A percentile compares a stretch with the other conserved stretches of the same genome.
These are phyloP conservation scores for Lachancea kluyveri DNA, from an alignment of 805 yeast species.

Conservation along the genomic window DNA sequence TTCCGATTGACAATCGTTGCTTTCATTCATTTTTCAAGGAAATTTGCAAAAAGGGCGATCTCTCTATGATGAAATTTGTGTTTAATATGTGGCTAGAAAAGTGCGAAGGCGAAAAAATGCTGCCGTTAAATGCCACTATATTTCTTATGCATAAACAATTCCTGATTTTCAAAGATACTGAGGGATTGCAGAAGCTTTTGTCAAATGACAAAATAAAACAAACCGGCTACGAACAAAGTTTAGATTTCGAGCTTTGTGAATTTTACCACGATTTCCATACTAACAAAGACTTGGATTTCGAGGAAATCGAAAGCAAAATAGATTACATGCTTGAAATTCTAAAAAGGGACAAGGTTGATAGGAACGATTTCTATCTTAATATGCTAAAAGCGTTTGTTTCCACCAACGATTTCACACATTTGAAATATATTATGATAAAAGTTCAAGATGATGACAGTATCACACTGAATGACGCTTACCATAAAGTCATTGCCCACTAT, in stretches of 20 bases:
- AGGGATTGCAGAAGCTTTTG: constrained; percentile 12
- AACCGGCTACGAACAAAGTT: constrained; percentile 13
- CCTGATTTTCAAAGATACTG: constrained; percentile 9
- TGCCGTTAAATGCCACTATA: constrained; percentile 12
- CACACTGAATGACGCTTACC: constrained; percentile 12
- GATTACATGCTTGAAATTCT: constrained; percentile 4
- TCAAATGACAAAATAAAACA: constrained; percentile 10
- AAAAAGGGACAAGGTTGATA: constrained; percentile 2
- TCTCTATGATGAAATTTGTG: constrained; percentile 16
- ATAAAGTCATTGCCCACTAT: constrained; percentile 15
- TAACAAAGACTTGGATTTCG: background rate
- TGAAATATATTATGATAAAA: constrained; percentile 9
- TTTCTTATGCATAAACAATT: constrained; percentile 20
- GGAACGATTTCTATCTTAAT: constrained; percentile 13
- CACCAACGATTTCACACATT: constrained; percentile 11
- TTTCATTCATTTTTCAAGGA: constrained; percentile 16
- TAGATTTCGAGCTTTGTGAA: constrained; percentile 13
- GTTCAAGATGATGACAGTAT: constrained; percentile 13
- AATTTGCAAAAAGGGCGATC: constrained; percentile 14
- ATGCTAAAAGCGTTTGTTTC: constrained; percentile 13
- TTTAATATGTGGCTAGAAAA: constrained; percentile 22
- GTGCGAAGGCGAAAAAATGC: constrained; percentile 4
- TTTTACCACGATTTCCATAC: constrained; percentile 13
- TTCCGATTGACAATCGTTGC: constrained; percentile 17
- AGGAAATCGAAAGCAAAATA: constrained; percentile 6